phyloP scores from a whole-genome alignment of 768 basidiomycete species.

The Erythrobasidium yunnanense region DNA sequence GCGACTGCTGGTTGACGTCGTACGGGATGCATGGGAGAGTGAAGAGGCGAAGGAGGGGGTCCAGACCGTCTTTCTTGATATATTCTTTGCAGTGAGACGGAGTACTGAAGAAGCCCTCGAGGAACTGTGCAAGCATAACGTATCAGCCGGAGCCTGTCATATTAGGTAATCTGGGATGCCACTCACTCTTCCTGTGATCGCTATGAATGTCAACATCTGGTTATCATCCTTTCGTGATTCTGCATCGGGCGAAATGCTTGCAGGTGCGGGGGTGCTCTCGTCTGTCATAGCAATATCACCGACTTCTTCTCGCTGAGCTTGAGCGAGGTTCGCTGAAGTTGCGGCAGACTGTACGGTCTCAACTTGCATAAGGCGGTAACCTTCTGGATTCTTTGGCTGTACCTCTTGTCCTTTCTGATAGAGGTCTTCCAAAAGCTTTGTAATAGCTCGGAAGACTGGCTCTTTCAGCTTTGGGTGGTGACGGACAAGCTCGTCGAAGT shows the following conservation, averaged over 20 bases:
- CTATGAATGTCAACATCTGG: conserved; percentile 62
- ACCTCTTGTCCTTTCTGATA: conserved; percentile 56
- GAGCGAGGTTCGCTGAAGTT: neutral
- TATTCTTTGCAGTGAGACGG: conserved; percentile 81
- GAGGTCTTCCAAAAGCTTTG: conserved; percentile 58
- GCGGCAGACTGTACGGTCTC: neutral
- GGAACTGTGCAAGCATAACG: conserved; percentile 52
- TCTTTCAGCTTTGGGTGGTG: conserved; percentile 83
- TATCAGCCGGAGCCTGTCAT: neutral
- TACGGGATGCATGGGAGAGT: conserved; percentile 77
- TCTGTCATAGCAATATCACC: conserved; percentile 34
- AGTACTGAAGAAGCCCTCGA: conserved; percentile 90
- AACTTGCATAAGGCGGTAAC: conserved; percentile 29
- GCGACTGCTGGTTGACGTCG: conserved; percentile 71
- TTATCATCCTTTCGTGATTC: conserved; percentile 48
- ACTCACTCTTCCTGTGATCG: conserved; percentile 62
- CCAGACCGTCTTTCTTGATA: conserved; percentile 62
- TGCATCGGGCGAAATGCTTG: neutral
- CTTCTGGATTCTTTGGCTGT: conserved; percentile 28
- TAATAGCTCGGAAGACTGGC: conserved; percentile 65
- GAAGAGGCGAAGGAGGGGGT: conserved; percentile 63
- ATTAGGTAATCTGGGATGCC: neutral
- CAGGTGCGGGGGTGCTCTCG: conserved; percentile 9
- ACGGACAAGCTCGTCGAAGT: conserved; percentile 87
- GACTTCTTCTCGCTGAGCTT: neutral